Evolutionary conservation across 1,284 basidiomycete genomes (phyloP).

Genomic region (Heterobasidion annosum): DNA sequence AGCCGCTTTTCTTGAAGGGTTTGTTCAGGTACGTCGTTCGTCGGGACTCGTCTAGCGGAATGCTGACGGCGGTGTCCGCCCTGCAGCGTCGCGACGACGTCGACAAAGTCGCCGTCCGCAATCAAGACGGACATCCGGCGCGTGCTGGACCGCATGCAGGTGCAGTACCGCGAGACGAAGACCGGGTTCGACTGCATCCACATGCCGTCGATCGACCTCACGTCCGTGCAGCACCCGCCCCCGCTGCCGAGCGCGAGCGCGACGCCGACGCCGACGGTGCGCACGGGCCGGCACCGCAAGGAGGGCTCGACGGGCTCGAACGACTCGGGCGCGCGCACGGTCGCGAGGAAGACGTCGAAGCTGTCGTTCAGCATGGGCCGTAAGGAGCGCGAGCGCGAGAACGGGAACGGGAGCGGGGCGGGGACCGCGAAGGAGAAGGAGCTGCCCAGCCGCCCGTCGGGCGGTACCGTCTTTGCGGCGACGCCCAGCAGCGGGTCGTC

Average conservation of each 20-base stretch:
- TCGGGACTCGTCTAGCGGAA: neutral
- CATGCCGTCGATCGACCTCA: conserved; percentile 84
- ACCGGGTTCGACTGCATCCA: conserved; percentile 96
- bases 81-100: conserved; percentile 87
- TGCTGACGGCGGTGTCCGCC: neutral
- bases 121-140: conserved; percentile 82
- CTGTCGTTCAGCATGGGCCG: conserved; percentile 53
- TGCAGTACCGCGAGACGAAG: conserved; percentile 87
- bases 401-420: conserved; percentile 25
- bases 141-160: conserved; percentile 89
- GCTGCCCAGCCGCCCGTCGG: conserved; percentile 41
- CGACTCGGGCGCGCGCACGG: conserved; percentile 38
- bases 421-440: conserved; percentile 34
- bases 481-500: conserved; percentile 69
- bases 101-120: conserved; percentile 76
- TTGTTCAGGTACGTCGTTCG: conserved; percentile 62
- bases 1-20: conserved; percentile 85
- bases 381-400: conserved; percentile 33
- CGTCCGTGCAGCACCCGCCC: conserved; percentile 46
- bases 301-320: conserved; percentile 39
- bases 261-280: conserved; percentile 15
- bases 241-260: neutral
- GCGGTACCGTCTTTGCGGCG: conserved; percentile 41
- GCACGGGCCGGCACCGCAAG: conserved; percentile 32
- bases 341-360: conserved; percentile 70